Conservation (phyloP, 1,284 basidiomycete species). For the Cutaneotrichosporon mucoides region DNA sequence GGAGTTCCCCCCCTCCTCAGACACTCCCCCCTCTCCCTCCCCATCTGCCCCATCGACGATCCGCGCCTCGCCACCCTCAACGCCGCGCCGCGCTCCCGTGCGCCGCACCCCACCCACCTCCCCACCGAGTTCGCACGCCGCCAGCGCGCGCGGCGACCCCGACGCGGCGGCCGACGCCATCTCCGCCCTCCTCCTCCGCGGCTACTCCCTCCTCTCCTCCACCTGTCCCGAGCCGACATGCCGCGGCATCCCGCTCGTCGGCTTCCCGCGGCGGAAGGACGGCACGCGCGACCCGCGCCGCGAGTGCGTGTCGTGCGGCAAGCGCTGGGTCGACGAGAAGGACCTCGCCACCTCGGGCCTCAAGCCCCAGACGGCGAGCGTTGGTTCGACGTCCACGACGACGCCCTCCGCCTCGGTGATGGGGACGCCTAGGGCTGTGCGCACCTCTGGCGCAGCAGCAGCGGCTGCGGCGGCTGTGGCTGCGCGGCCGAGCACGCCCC, state of each 20-base stretch:
- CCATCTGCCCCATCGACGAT: not conserved
- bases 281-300: constrained; percentile 31
- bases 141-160: constrained; percentile 10
- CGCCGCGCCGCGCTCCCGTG: not conserved
- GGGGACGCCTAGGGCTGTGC: no score
- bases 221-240: constrained; percentile 41
- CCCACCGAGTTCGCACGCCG: constrained; percentile 7
- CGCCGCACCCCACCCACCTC: constrained; percentile 1
- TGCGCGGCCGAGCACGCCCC: not conserved
- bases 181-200: constrained; percentile 39
- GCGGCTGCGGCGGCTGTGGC: not conserved
- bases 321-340: constrained; percentile 35
- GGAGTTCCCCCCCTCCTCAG: no score
- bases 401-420: not conserved
- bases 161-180: constrained; percentile 39
- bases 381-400: not conserved
- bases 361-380: not conserved
- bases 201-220: constrained; percentile 41
- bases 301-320: constrained; percentile 40
- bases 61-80: not conserved
- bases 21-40: not conserved
- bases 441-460: no score
- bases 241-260: constrained; percentile 44
- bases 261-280: constrained; percentile 37
- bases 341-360: constrained; percentile 13